Base-by-base conservation (phyloP, 805 yeast species). In the Torulaspora indica region DNA sequence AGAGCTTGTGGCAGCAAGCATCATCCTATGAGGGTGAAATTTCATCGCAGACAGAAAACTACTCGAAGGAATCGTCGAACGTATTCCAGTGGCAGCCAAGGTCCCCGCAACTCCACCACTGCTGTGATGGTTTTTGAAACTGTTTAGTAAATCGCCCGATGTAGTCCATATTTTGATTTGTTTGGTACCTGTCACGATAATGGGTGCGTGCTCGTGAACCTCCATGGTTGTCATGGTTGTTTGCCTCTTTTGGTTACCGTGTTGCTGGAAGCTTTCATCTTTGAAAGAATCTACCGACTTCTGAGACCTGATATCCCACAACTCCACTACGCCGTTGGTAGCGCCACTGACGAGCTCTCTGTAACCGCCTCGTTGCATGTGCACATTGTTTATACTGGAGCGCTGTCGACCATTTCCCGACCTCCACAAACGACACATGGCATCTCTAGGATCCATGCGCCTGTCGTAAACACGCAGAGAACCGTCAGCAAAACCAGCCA, bases 141-240 rank as follows among this genome's bases (percentile, higher is more conserved):
- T 73, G 1, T 86, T 69, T 5, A 90, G 68, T 43, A 78, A 61
- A 47, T 85, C 85, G 2, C 98, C 98, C 0, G 84, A 70, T 0
- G 96, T 87, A 3, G 95, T 80, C 85, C 93, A 90, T 4, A 93
- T 66, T 35, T 86, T 82, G 12, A 89, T 79, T 28, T 77, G 73
- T 49, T 83, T 83, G 1, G 90, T 81, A 0, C 96, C 97, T 3
- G 96, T 84, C 2, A 90, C 91, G 45, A 93, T 77, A 2, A 93
- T 74, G 1, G 98, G 98, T 0, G 98, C 98, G 67, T 93, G 98
- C 57, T 93, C 98, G 66, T 93, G 98, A 4, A 87, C 78, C 57
- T 85, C 84, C 44, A 88, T 73, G 15, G 87, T 75, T 6, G 93
- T 77, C 75, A 78, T 59, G 1, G 71, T 65, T 2, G 63, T 54